Evolutionary conservation across 148 eudicot species (phyloP).

Genomic region (Tetragonia tetragonoides): DNA sequence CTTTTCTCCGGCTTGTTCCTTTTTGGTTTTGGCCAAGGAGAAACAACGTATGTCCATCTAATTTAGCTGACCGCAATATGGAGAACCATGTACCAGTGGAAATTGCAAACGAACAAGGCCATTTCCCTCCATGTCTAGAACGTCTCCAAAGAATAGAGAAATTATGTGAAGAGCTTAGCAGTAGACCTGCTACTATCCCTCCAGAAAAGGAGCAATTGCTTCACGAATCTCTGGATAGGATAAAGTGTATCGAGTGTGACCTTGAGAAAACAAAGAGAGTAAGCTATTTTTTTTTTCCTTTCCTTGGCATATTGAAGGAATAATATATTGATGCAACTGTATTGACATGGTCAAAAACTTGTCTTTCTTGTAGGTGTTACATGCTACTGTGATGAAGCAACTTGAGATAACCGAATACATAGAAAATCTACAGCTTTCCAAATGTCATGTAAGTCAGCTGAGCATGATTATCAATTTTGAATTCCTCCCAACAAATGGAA

Average conservation of each 20-base stretch:
- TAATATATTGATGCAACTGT: slow-evolving; percentile 5
- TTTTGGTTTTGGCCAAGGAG: slow-evolving; percentile 45
- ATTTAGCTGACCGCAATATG: slow-evolving; percentile 28
- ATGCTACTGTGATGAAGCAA: slow-evolving; percentile 63
- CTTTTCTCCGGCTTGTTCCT: slow-evolving; percentile 29
- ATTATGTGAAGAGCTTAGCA: slow-evolving; percentile 52
- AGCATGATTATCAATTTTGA: neutral
- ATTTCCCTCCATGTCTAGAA: slow-evolving; percentile 44
- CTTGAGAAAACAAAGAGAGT: slow-evolving; percentile 75
- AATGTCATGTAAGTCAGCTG: slow-evolving; percentile 46
- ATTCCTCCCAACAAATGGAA: neutral
- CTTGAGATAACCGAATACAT: slow-evolving; percentile 50
- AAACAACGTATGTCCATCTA: slow-evolving; percentile 38
- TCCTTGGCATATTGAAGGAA: neutral
- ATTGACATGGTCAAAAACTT: neutral
- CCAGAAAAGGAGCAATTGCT: slow-evolving; percentile 65
- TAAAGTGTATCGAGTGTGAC: slow-evolving; percentile 66
- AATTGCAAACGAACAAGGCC: slow-evolving; percentile 25
- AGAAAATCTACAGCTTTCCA: slow-evolving; percentile 50
- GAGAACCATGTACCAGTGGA: slow-evolving; percentile 30
- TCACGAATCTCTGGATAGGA: slow-evolving; percentile 61
- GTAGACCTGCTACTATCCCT: slow-evolving; percentile 60
- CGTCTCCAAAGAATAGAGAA: slow-evolving; percentile 63
- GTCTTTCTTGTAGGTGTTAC: slow-evolving; percentile 44
- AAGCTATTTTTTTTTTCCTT: slow-evolving; percentile 16